A percentile compares a stretch with the other conserved stretches of the same genome.
Evolutionary conservation across 345 rosid species (phyloP).

Genomic region (Rhizophora mangle): DNA sequence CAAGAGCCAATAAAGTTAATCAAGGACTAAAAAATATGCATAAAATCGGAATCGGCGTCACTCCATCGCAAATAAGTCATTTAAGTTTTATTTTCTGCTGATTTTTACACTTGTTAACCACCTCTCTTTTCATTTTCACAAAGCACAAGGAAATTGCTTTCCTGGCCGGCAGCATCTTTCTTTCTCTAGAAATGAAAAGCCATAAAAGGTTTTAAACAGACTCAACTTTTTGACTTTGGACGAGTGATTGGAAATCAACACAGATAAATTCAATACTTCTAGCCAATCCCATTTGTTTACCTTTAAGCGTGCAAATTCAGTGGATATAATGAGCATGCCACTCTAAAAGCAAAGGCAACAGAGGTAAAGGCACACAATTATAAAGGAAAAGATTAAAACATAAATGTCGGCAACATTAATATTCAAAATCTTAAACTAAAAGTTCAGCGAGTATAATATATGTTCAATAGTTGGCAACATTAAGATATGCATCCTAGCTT

Average conservation of each 20-base stretch:
- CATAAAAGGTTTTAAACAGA: not conserved
- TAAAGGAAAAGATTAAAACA: slow-evolving; percentile 12
- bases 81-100: too few species aligned
- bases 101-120: slow-evolving; percentile 1
- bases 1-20: slow-evolving; percentile 6
- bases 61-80: too few species aligned
- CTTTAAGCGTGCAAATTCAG: slow-evolving; percentile 26
- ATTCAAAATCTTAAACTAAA: not conserved
- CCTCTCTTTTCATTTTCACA: not conserved
- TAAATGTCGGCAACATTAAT: not conserved
- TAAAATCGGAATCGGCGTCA: slow-evolving; percentile 9
- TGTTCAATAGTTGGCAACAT: slow-evolving; percentile 25
- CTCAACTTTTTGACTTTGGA: slow-evolving; percentile 16
- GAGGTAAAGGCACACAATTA: not conserved
- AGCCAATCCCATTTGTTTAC: slow-evolving; percentile 21
- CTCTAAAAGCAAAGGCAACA: not conserved
- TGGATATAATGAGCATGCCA: slow-evolving; percentile 13
- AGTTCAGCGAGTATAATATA: slow-evolving; percentile 2
- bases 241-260: not conserved
- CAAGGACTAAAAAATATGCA: slow-evolving; percentile 10
- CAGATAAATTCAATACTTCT: not conserved
- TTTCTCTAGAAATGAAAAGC: slow-evolving; percentile 17
- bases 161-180: not conserved
- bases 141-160: too few species aligned
- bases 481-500: not conserved